Evolutionary conservation across 2,329 filamentous ascomycete species (phyloP), one percentile per base, ranked within the genome.

Genomic region (Alternaria rosae): DNA sequence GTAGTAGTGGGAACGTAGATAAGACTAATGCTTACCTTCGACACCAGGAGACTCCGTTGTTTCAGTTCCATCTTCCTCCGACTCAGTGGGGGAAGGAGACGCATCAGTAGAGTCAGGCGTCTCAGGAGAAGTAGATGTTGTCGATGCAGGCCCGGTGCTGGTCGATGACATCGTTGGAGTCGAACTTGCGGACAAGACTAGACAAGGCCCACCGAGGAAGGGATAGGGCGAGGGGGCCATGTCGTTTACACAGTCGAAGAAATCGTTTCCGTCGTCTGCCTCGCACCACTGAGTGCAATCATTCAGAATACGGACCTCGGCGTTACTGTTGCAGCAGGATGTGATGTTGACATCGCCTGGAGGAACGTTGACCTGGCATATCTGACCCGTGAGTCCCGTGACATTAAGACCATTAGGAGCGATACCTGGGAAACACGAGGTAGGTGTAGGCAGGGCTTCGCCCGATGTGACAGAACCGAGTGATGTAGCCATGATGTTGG

Each of bases 201-300:
- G 4, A 38, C 35, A 38, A 2, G 35, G 35, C 2, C 35, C 35
- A 1, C 35, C 35, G 5, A 38, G 8, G 35, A 38, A 38, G 3
- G 35, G 35, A 1, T 38, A 38, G 8, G 35, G 1, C 0, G 35
- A 17, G 0, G 35, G 9, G 1, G 35, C 35, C 50, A 53, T 38
- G 5, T n/a, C 30, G 25, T 53, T 26, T 9, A 53, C 5, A 3
- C 50, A 53, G 9, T 26, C 21, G 10, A 38, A 53, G 15, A 53
- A 38, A 10, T 17, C 32, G 5, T 3, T n/a, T 3, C 17, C n/a
- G 5, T 41, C 1, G 8, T 53, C 32, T 4, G 13, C 32, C 50
- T 53, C 50, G 13, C 50, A 53, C 20, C 13, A 53, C 30, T 53
- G 50, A 12, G 32, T 53, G 28, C 50, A 53, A 20, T 53, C 32